Evolutionary conservation across 2,329 filamentous ascomycete species (phyloP), one percentile per base, ranked within the genome.

Genomic region (Bipolaris oryzae): DNA sequence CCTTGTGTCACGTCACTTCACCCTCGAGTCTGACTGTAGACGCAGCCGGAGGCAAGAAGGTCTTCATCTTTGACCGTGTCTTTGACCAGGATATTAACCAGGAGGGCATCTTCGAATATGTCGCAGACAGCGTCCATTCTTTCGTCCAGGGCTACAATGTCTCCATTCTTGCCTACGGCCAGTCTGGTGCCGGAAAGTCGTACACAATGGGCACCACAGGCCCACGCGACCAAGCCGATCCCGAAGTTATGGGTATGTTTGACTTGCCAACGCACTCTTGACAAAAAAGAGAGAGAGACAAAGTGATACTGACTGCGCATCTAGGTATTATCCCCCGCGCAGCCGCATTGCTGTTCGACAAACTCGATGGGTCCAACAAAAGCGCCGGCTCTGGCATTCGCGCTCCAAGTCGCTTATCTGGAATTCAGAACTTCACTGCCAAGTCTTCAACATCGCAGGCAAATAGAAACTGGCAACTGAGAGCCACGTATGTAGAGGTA

Each of bases 71-170:
- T 74, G 95, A 99, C 78, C 89, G 92, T 60, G 93, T 99, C 5
- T 99, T 99, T 72, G 85, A 87, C 31, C 87, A 93, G 67, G 89
- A 95, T 2, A 84, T 92, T 7, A 84, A 86, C 57, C 95, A 99
- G 75, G 90, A 95, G 64, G 94, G 93, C 44, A 80, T 99, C 44
- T 99, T 94, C 91, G 90, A 96, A 44, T 99, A 99, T 71, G 82
- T 99, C 46, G 87, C 87, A 60, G 95, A 99, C 66, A 96, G 92
- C 68, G 90, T 98, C 66, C 87, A 84, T 67, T 91, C 93, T 2
- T 99, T 99, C 68, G 81, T 95, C 1, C 92, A 97, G 73, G 95
- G 95, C 52, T 99, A 98, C 84, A 99, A 99, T 85, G 95, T 99
- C 56, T 99, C 95, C 3, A 87, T 99, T 47, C 81, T 99, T 68